A percentile compares a stretch with the other conserved stretches of the same genome.
These are phyloP conservation scores for Naegleria lovaniensis DNA, from an alignment of 208 protist species.

Conservation along the genomic window DNA sequence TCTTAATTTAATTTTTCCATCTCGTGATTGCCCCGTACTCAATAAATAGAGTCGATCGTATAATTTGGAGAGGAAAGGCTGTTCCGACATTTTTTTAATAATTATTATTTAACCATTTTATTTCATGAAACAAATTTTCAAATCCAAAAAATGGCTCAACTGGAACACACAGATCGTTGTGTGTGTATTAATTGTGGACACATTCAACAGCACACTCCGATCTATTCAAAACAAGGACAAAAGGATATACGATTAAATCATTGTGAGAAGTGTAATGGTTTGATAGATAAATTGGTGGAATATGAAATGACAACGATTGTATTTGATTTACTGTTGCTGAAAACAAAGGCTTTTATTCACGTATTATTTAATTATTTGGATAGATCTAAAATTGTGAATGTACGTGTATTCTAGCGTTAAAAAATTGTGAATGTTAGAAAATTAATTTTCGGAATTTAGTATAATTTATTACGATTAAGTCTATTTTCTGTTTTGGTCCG, in stretches of 20 bases:
- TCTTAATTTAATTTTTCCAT: not conserved
- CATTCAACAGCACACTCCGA: not conserved
- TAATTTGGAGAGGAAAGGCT: not conserved
- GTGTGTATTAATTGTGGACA: not conserved
- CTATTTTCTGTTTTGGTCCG: not conserved
- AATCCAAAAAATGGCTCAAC: not conserved
- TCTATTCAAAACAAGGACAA: not conserved
- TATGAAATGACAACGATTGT: slow-evolving; percentile 43
- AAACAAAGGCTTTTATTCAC: slow-evolving; percentile 38
- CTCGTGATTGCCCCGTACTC: not conserved
- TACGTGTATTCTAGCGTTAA: not conserved
- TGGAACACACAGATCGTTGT: not conserved
- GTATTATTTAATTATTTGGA: slow-evolving; percentile 32
- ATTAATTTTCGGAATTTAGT: not conserved
- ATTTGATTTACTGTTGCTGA: slow-evolving; percentile 39
- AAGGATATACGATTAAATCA: slow-evolving; percentile 20
- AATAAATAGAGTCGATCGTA: not conserved
- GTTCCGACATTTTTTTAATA: not conserved
- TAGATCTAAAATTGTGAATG: not conserved
- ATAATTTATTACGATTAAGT: not conserved
- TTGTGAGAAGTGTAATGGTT: slow-evolving; percentile 27
- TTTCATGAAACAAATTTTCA: too few species aligned
- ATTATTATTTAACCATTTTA: not conserved
- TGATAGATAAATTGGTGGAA: slow-evolving; percentile 44
- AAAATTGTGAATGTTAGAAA: not conserved